phyloP scores from a whole-genome alignment of 352 stramenopile species.

The Globisporangium rhizosaccharum region DNA sequence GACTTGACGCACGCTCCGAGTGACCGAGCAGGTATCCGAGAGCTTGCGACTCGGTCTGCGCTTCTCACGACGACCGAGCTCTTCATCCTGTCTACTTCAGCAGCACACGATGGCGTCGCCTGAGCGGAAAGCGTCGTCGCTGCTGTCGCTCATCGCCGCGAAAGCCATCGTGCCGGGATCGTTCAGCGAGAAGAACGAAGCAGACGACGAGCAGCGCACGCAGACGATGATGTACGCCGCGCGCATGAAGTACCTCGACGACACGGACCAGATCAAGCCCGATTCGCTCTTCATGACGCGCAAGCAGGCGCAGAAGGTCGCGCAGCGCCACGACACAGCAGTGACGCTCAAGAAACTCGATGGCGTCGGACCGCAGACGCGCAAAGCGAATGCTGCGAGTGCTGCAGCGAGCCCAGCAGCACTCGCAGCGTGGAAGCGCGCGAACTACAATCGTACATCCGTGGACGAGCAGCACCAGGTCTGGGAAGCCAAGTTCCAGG shows the following conservation, averaged over 20 bases:
- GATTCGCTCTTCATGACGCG: conserved; percentile 71
- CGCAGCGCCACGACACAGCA: conserved; percentile 35
- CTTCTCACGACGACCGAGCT: too few species aligned
- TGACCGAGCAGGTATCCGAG: too few species aligned
- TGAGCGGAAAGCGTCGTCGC: conserved; percentile 12
- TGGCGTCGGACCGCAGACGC: conserved; percentile 7
- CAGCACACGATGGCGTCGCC: conserved; percentile 1
- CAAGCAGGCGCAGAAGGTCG: conserved; percentile 70
- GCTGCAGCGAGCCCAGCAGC: conserved; percentile 10
- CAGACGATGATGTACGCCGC: conserved; percentile 75
- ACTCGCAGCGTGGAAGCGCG: conserved; percentile 33
- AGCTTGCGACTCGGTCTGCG: too few species aligned
- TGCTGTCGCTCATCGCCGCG: conserved; percentile 30
- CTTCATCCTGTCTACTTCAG: neutral
- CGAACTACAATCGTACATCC: conserved; percentile 15
- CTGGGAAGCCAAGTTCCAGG: conserved; percentile 60
- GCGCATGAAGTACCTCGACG: conserved; percentile 71
- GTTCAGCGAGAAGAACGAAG: conserved; percentile 12
- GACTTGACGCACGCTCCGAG: too few species aligned
- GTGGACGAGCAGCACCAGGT: conserved; percentile 32
- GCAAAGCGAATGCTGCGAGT: conserved; percentile 19
- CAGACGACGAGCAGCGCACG: conserved; percentile 41
- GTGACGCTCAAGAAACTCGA: conserved; percentile 48
- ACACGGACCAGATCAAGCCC: conserved; percentile 35
- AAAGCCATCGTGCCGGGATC: conserved; percentile 20